These are phyloP conservation scores for Mortierella claussenii DNA, from an alignment of 192 early-diverging fungal genomes.

Conservation along the genomic window DNA sequence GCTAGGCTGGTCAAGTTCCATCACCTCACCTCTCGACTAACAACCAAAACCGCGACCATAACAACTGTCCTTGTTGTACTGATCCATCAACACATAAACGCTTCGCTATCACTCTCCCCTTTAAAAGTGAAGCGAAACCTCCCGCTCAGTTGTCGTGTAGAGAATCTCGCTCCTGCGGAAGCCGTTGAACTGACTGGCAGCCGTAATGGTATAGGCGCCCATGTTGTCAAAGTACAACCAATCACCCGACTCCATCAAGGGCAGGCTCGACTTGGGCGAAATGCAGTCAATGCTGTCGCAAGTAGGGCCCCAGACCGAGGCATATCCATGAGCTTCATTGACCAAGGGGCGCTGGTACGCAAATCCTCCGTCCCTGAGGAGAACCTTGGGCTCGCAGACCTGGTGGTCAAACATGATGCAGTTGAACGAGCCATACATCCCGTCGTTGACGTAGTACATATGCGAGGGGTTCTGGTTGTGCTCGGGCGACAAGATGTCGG, in stretches of 20 bases:
- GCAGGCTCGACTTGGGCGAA: slow-evolving; percentile 69
- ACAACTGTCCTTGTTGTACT: slow-evolving; percentile 51
- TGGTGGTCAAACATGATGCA: slow-evolving; percentile 98
- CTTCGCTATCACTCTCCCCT: slow-evolving; percentile 1
- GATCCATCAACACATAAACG: slow-evolving; percentile 11
- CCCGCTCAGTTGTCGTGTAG: slow-evolving; percentile 83
- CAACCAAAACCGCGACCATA: slow-evolving; percentile 7
- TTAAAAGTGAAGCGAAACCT: slow-evolving; percentile 47
- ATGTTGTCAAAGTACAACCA: slow-evolving; percentile 96
- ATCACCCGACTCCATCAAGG: slow-evolving; percentile 91
- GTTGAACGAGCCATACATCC: slow-evolving; percentile 98
- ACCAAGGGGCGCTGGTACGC: slow-evolving; percentile 17
- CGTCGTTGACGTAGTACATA: slow-evolving; percentile 96
- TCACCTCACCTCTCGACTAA: neutral
- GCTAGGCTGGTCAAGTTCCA: too few relatives aligned
- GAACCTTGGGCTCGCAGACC: slow-evolving; percentile 74
- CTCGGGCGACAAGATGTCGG: neutral
- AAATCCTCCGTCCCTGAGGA: slow-evolving; percentile 58
- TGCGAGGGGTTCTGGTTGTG: slow-evolving; percentile 8
- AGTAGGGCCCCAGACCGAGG: slow-evolving; percentile 96
- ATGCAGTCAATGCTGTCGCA: slow-evolving; percentile 99
- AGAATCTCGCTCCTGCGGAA: slow-evolving; percentile 86
- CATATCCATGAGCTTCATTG: slow-evolving; percentile 58
- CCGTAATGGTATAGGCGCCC: slow-evolving; percentile 97
- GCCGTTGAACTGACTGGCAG: slow-evolving; percentile 88